Base-by-base conservation (phyloP, 73 alveolate genomes). In the Stentor coeruleus region DNA sequence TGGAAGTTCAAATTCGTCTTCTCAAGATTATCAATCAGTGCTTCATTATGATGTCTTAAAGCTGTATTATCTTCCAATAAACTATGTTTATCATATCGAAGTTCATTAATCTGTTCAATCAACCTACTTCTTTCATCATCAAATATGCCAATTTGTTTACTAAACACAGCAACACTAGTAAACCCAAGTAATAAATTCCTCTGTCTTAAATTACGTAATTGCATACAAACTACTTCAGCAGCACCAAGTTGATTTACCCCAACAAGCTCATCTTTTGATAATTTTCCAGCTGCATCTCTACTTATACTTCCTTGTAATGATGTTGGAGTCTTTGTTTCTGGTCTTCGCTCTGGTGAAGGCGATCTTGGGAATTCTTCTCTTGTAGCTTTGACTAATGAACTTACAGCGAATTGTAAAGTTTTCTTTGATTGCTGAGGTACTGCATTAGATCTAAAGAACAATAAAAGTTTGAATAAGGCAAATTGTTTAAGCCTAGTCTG, bases 51-150 rank as follows among this genome's bases (percentile, higher is more conserved):
- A 31, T 66, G 79, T 66, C 79, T 66, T 3, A 66, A 31, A 20
- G 79, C 79, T 33, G 79, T 66, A 33, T 66, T 66, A 2, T 66
- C 79, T 66, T 66, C 79, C 0, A 66, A 40, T 40, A 66, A 66
- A 40, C 79, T 66, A 66, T 66, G 79, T 31, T 66, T 66, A 66
- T 66, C 79, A 66, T 66, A 66, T 66, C 79, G n/a, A 20, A 66
- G 79, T 31, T 66, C 79, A 66, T 66, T 66, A 0, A 66, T 66
- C 37, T 20, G 37, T 31, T 66, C 79, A 20, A 66, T 66, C n/a
- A 66, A 40, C 33, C 79, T 66, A 20, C 40, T 66, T 31, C 79
- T 66, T 66, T 66, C 79, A 66, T 66, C 79, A 20, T 66, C 79
- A 2, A 66, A 66, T 40, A 66, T 26, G n/a, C 79, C 79, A 0